These are phyloP conservation scores for Fusarium sp. DNA, from an alignment of 2,329 filamentous ascomycete genomes.

Conservation along the genomic window DNA sequence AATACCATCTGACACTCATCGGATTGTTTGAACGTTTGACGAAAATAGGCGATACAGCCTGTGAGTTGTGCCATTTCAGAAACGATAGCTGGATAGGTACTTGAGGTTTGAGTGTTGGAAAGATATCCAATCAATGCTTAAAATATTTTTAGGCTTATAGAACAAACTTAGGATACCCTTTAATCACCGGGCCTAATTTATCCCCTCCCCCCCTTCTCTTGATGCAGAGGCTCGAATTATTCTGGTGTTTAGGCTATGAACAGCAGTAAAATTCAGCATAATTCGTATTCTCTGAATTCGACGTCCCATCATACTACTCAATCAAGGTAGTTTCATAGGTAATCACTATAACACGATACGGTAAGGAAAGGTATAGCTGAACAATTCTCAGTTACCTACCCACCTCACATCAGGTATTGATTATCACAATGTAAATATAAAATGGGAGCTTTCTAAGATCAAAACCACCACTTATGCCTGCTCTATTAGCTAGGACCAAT, in stretches of 20 bases:
- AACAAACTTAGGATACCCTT: not conserved
- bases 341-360: not conserved
- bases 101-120: not conserved
- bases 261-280: not conserved
- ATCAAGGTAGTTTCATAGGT: not conserved
- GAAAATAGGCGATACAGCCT: not conserved
- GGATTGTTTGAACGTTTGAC: not conserved
- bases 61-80: not conserved
- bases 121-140: not conserved
- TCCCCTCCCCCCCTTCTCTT: not conserved
- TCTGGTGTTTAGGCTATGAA: not conserved
- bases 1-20: not conserved
- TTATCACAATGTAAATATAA: not conserved
- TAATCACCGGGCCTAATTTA: not conserved
- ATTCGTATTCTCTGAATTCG: not conserved
- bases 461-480: not conserved
- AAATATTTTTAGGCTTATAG: not conserved
- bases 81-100: not conserved
- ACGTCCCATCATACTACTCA: not conserved
- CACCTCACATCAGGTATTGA: not conserved
- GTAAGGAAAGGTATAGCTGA: not conserved
- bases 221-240: not conserved
- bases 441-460: not conserved
- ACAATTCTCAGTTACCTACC: not conserved
- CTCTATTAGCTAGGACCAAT: not conserved